Evolutionary conservation across 208 protist species (phyloP).

Genomic region (Porcisia deanei): DNA sequence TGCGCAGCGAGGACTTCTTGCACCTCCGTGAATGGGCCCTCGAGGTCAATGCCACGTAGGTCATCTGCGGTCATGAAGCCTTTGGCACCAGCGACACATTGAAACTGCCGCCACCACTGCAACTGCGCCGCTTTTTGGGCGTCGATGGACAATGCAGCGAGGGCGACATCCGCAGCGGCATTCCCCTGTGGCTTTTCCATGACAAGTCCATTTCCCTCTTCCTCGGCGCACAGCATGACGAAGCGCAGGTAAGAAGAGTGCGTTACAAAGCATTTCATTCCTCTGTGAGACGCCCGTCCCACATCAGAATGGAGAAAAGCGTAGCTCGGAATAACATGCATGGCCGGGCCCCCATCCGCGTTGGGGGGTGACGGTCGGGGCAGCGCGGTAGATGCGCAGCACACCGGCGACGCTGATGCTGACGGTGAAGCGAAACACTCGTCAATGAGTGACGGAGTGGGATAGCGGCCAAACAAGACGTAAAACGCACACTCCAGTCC

Average conservation of each 20-base stretch:
- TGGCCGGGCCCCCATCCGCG: neutral
- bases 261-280: neutral
- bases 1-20: constrained; percentile 4
- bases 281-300: neutral
- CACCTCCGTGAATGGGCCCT: constrained; percentile 22
- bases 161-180: neutral
- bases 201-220: constrained; percentile 23
- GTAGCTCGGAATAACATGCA: neutral
- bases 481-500: constrained; percentile 32
- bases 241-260: constrained; percentile 23
- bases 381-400: neutral
- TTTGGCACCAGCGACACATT: constrained; percentile 52
- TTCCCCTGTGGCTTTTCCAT: neutral
- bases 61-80: constrained; percentile 55
- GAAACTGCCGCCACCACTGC: constrained; percentile 44
- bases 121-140: neutral
- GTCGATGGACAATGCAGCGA: neutral
- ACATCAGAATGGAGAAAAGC: neutral
- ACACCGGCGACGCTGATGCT: neutral
- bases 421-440: constrained; percentile 10
- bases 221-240: constrained; percentile 24
- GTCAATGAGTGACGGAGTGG: constrained; percentile 10
- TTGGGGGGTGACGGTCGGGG: neutral
- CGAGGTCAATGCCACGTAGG: constrained; percentile 10
- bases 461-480: constrained; percentile 33